Base-by-base conservation (phyloP, 495 filamentous ascomycete species). In the Penicillium egyptiacum region DNA sequence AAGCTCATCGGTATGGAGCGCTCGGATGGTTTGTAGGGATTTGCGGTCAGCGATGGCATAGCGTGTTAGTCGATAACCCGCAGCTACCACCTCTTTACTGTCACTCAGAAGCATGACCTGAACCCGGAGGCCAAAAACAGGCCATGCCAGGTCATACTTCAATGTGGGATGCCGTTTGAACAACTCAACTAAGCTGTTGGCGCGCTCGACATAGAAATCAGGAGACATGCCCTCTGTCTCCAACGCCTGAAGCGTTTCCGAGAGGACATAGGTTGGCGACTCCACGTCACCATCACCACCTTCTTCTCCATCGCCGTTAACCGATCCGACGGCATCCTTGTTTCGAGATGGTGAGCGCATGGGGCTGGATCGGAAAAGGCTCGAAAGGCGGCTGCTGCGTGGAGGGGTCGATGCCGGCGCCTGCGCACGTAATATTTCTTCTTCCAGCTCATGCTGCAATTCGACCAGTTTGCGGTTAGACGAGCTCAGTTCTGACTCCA, bases 131-230 rank as follows among this genome's bases (percentile, higher is more conserved):
- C 95, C 95, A 72, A 98, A 98, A 0, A 92, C 86, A 5, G 91
- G 86, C 94, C 94, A 98, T 16, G 86, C 91, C 57, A 98, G 77
- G 67, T 98, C 94, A 70, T 97, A 96, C 64, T 98, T 98, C 41
- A 98, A 76, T 3, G 91, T 93, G 5, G 91, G 91, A 75, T 98
- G 84, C 33, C 90, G 81, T 66, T 92, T 97, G 74, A 98, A 96
- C 33, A 98, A 79, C 57, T 93, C 89, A 14, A 96, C 93, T 14
- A 98, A 75, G 58, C 80, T 91, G 70, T 98, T 98, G 6, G 92
- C 91, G 56, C 87, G 83, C 22, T 88, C 87, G 16, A 98, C 92
- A 70, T 98, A 98, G 77, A 95, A 97, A 71, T 97, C 92, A 11
- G 92, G 86, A 6, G 86, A 83, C 85, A 95, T 90, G 39, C 87